Evolutionary conservation across 768 basidiomycete species (phyloP).

Genomic region (Leccinum obscurum): DNA sequence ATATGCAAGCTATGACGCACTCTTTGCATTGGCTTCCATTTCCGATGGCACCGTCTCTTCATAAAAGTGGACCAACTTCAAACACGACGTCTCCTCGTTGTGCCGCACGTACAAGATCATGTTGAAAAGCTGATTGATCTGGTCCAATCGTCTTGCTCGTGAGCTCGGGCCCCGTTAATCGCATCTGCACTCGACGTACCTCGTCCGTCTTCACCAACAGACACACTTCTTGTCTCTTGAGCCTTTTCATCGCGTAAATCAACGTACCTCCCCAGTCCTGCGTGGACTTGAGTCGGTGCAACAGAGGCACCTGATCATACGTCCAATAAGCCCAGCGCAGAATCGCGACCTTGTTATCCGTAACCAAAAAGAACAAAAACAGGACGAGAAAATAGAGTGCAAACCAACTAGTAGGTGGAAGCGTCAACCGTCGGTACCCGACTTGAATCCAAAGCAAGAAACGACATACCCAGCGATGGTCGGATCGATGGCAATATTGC

Average conservation of each 20-base stretch:
- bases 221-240: constrained; percentile 57
- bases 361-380: constrained; percentile 44
- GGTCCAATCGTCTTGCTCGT: background rate
- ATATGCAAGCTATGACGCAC: constrained; percentile 34
- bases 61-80: constrained; percentile 70
- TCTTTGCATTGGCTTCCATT: constrained; percentile 69
- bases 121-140: constrained; percentile 68
- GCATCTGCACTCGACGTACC: constrained; percentile 35
- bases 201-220: constrained; percentile 66
- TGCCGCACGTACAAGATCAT: constrained; percentile 64
- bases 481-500: constrained; percentile 61
- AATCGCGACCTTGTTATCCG: constrained; percentile 55
- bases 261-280: constrained; percentile 44
- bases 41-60: constrained; percentile 64
- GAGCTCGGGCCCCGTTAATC: background rate
- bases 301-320: constrained; percentile 56
- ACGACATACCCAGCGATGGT: constrained; percentile 50
- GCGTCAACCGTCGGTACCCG: background rate
- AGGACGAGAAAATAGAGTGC: constrained; percentile 59
- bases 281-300: constrained; percentile 44
- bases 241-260: constrained; percentile 42
- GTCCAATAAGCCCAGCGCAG: constrained; percentile 59
- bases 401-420: constrained; percentile 53
- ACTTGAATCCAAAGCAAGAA: background rate
- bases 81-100: constrained; percentile 68